phyloP scores from a whole-genome alignment of 2,329 filamentous ascomycete genomes.

The Colletotrichum tofieldiae region DNA sequence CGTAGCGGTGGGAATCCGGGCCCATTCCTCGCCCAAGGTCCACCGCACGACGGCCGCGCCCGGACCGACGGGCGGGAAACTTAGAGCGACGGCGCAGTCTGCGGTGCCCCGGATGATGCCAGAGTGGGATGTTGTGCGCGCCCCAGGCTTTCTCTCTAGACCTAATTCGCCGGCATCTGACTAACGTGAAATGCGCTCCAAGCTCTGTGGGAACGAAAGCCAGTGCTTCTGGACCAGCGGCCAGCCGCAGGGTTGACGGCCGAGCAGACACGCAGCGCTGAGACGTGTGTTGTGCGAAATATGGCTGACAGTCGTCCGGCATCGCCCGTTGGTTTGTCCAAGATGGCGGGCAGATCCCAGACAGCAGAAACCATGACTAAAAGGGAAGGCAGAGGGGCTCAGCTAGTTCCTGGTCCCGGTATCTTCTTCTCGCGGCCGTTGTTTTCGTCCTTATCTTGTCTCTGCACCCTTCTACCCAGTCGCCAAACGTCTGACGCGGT shows the following conservation, averaged over 20 bases:
- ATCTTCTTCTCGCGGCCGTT: slow-evolving; percentile 8
- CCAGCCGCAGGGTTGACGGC: slow-evolving; percentile 19
- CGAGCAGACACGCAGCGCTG: slow-evolving; percentile 4
- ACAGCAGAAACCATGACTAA: neutral
- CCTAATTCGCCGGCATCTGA: neutral
- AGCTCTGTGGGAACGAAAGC: neutral
- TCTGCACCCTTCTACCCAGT: slow-evolving; percentile 3
- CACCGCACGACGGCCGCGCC: slow-evolving; percentile 15
- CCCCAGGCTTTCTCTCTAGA: neutral
- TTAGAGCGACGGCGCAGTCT: slow-evolving; percentile 4
- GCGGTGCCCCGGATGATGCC: slow-evolving; percentile 11
- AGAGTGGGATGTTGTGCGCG: slow-evolving; percentile 18
- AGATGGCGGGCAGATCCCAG: slow-evolving; percentile 6
- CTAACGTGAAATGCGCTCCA: neutral
- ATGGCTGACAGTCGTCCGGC: slow-evolving; percentile 17
- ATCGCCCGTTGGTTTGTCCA: slow-evolving; percentile 7
- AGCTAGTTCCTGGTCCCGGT: neutral
- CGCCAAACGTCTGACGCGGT: slow-evolving; percentile 17
- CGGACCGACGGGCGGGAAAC: slow-evolving; percentile 21
- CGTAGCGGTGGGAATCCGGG: slow-evolving; percentile 6
- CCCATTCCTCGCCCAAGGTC: slow-evolving; percentile 3
- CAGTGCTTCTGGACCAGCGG: neutral
- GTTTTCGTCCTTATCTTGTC: slow-evolving; percentile 30
- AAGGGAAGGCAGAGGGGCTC: neutral
- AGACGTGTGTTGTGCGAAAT: slow-evolving; percentile 24